Base-by-base conservation (phyloP, 805 yeast species). In the Candida jianshihensis region DNA sequence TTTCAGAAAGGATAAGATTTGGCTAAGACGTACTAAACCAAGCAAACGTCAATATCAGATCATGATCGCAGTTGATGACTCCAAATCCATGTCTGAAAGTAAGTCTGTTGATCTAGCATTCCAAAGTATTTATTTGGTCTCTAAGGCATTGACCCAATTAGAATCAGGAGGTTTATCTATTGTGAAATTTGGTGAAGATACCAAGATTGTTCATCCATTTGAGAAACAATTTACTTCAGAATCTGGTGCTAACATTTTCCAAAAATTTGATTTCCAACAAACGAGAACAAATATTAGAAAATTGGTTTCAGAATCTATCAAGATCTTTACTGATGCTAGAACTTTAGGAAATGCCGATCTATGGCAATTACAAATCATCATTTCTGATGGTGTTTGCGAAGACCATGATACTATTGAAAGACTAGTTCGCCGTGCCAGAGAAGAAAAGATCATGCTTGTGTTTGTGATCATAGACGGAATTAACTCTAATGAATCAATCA, bases 21-120 rank as follows among this genome's bases (percentile, higher is more conserved):
- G 99, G 99, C 72, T 92, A 63, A 77, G 96, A 57, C 77, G 99
- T 61, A 88, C 97, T 6, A 90, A 92, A 56, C 99, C 99, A 38
- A 84, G 95, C 47, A 92, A 92, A 66, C 79, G 99, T 53, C 92
- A 89, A 57, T 92, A 92, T 59, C 98, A 92, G 65, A 85, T 92
- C 43, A 85, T 94, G 96, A 83, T 92, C 46, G 89, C 98, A 1
- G 83, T 92, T 33, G 99, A 92, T 64, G 96, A 92, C 57, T 92
- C 98, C 21, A 88, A 86, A 59, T 90, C 97, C 1, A 92, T 92
- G 99, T 78, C 89, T 39, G 97, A 90, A 59, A 82, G 96, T 18
- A 78, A 81, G 46, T 80, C 94, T 26, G 90, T 87, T 14, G 87
- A 85, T 46, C 69, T 92, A 40, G 97, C 99, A 0, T 88, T 88